phyloP scores from a whole-genome alignment of 2,329 filamentous ascomycete genomes.

The Beauveria varroae region DNA sequence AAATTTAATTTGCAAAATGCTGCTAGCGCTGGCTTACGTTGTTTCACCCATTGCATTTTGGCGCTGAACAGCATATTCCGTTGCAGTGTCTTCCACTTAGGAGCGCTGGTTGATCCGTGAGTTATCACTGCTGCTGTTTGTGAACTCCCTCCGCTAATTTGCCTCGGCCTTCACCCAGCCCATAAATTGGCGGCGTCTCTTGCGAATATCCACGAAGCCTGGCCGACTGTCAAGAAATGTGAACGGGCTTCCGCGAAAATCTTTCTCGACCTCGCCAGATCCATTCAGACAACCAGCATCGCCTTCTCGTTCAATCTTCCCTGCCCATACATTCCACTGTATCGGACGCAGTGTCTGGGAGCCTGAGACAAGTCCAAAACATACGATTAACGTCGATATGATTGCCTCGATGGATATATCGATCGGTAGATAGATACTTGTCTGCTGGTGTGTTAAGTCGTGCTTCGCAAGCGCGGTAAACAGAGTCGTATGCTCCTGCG shows the following conservation, averaged over 20 bases:
- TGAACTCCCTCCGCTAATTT: slow-evolving; percentile 16
- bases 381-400: slow-evolving; percentile 70
- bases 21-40: background rate
- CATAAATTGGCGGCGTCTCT: slow-evolving; percentile 69
- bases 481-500: slow-evolving; percentile 80
- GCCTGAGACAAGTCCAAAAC: slow-evolving; percentile 70
- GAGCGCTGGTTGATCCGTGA: background rate
- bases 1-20: background rate
- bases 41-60: background rate
- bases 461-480: slow-evolving; percentile 47
- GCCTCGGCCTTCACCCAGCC: slow-evolving; percentile 53
- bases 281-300: slow-evolving; percentile 47
- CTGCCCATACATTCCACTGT: slow-evolving; percentile 73
- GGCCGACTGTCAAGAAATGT: slow-evolving; percentile 68
- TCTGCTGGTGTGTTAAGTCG: slow-evolving; percentile 32
- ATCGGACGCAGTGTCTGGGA: slow-evolving; percentile 78
- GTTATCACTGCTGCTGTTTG: background rate
- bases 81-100: background rate
- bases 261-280: slow-evolving; percentile 60
- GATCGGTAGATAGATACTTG: slow-evolving; percentile 55
- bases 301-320: slow-evolving; percentile 74
- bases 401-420: slow-evolving; percentile 88
- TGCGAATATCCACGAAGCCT: slow-evolving; percentile 83
- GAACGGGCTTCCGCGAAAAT: slow-evolving; percentile 73
- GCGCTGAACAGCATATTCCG: background rate